A percentile compares a stretch with the other conserved stretches of the same genome.
phyloP scores from a whole-genome alignment of 208 protist genomes.

The Phytomonas sp. region DNA sequence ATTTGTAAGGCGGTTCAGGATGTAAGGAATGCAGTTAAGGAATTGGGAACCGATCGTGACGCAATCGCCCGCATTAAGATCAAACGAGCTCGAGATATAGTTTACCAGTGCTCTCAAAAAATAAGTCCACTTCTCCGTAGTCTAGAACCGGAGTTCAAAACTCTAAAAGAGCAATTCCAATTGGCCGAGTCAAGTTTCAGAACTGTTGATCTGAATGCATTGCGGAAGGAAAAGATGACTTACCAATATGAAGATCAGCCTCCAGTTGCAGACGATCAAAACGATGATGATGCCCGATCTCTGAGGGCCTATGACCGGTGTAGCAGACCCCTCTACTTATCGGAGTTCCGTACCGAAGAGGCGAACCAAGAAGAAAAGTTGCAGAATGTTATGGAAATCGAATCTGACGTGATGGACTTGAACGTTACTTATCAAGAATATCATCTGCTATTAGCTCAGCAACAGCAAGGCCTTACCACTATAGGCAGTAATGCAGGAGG shows the following conservation, averaged over 20 bases:
- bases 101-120: slow-evolving; percentile 35
- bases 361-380: slow-evolving; percentile 66
- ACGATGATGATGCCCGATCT: background rate
- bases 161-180: slow-evolving; percentile 30
- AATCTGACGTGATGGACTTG: slow-evolving; percentile 67
- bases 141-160: slow-evolving; percentile 18
- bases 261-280: background rate
- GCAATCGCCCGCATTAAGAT: slow-evolving; percentile 47
- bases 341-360: slow-evolving; percentile 63
- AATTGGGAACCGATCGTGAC: slow-evolving; percentile 52
- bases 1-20: slow-evolving; percentile 38
- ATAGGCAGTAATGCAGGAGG: slow-evolving; percentile 44
- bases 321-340: slow-evolving; percentile 12
- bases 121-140: slow-evolving; percentile 17
- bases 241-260: slow-evolving; percentile 12
- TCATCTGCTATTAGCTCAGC: slow-evolving; percentile 52
- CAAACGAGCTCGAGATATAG: slow-evolving; percentile 32
- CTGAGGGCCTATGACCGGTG: background rate
- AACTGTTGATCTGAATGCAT: slow-evolving; percentile 31
- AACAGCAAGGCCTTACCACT: slow-evolving; percentile 49
- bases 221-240: slow-evolving; percentile 43
- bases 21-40: slow-evolving; percentile 28
- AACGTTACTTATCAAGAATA: slow-evolving; percentile 73
- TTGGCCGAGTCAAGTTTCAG: slow-evolving; percentile 34
- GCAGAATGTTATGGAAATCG: slow-evolving; percentile 53